Conservation (phyloP, 2,329 filamentous ascomycete species). For the Aschersonia sp. region DNA sequence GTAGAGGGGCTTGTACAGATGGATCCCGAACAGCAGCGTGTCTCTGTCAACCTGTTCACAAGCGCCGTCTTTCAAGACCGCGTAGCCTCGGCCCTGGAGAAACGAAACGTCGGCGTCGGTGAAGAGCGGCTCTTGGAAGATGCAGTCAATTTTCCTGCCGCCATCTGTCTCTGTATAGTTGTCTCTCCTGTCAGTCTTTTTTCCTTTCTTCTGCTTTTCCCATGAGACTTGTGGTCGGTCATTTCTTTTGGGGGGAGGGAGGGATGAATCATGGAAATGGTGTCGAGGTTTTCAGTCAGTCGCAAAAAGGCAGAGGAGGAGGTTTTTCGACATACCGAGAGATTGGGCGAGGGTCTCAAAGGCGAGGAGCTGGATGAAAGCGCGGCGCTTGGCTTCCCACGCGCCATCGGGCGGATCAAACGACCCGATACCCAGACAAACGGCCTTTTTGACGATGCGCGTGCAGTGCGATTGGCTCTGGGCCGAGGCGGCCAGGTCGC, state of each 20-base stretch:
- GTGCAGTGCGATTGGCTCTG: conserved; percentile 4
- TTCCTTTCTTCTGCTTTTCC: no score
- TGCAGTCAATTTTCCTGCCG: conserved; percentile 11
- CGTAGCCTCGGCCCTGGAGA: conserved; percentile 38
- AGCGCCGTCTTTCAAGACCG: conserved; percentile 29
- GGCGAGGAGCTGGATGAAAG: conserved; percentile 37
- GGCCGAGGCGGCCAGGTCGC: conserved; percentile 14
- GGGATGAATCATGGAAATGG: background rate
- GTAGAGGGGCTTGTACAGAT: conserved; percentile 41
- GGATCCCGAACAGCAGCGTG: conserved; percentile 47
- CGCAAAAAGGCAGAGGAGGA: no score
- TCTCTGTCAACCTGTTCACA: conserved; percentile 31
- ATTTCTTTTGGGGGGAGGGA: background rate
- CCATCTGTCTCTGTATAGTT: no score
- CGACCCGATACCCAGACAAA: conserved; percentile 40
- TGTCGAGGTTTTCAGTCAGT: conserved; percentile 6
- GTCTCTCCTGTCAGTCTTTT: no score
- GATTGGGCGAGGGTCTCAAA: conserved; percentile 19
- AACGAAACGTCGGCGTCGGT: conserved; percentile 32
- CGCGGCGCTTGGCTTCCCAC: conserved; percentile 27
- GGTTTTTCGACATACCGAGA: no score
- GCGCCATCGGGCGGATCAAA: conserved; percentile 35
- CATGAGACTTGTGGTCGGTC: no score
- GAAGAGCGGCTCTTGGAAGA: conserved; percentile 42
- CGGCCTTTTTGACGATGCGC: conserved; percentile 21